Conservation (phyloP, 139 green algal genomes). For the Edaphochlamys debaryana region DNA sequence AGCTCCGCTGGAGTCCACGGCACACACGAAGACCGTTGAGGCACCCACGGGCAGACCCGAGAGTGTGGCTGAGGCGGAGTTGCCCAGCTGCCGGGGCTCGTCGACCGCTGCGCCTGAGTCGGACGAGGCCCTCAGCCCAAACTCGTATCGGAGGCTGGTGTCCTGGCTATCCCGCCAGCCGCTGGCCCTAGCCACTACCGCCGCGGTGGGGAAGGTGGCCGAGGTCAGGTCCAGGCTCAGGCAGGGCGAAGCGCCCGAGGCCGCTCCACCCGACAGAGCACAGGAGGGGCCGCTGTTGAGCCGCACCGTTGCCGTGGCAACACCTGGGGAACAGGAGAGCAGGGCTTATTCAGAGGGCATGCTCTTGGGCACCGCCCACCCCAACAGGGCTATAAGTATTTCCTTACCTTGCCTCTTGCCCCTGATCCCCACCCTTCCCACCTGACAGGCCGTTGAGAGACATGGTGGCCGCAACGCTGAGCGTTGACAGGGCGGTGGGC, state of each 20-base stretch:
- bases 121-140: not conserved
- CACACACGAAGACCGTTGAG: slow-evolving; percentile 3
- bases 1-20: not conserved
- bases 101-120: not conserved
- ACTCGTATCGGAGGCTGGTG: slow-evolving; percentile 27
- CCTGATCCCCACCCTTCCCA: too few relatives aligned
- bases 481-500: not conserved
- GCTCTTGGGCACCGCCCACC: too few relatives aligned
- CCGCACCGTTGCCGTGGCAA: not conserved
- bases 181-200: not conserved
- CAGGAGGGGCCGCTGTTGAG: slow-evolving; percentile 28
- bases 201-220: slow-evolving; percentile 23
- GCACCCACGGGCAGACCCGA: not conserved
- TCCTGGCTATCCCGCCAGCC: slow-evolving; percentile 9
- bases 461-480: slow-evolving; percentile 8
- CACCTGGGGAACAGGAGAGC: too few relatives aligned
- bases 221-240: not conserved
- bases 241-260: not conserved
- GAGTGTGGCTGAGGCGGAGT: not conserved
- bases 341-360: too few relatives aligned
- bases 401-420: too few relatives aligned
- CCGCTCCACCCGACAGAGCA: not conserved
- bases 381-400: too few relatives aligned
- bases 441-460: not conserved
- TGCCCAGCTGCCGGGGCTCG: slow-evolving; percentile 2